Percentiles rank a stretch among this genome's conserved stretches.
phyloP scores from a whole-genome alignment of 23 red algal species.

The Agarophyton chilense region DNA sequence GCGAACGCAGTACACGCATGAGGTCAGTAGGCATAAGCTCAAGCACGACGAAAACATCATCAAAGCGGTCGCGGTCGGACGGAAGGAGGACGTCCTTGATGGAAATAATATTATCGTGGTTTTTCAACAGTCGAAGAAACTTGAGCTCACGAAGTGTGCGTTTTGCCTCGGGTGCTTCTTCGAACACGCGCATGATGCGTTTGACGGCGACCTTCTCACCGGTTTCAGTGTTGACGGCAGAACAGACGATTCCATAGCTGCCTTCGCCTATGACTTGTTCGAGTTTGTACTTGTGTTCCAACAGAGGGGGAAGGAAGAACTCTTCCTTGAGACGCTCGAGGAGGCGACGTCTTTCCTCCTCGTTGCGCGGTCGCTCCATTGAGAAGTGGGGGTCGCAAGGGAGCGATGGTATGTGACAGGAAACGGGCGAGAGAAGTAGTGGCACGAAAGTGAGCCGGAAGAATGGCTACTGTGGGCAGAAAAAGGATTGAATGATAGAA shows the following conservation, averaged over 20 bases:
- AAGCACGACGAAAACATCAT: conserved; percentile 98
- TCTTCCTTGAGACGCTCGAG: conserved; percentile 64
- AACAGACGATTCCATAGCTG: conserved; percentile 90
- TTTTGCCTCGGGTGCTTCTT: conserved; percentile 76
- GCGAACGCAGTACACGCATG: conserved; percentile 80
- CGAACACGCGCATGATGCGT: conserved; percentile 88
- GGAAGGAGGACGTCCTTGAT: conserved; percentile 92
- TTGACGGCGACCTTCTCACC: conserved; percentile 89
- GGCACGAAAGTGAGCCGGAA: too few species aligned
- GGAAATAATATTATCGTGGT: conserved; percentile 87
- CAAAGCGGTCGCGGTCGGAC: conserved; percentile 81
- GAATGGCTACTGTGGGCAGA: not conserved
- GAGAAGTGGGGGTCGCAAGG: not conserved
- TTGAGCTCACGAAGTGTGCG: conserved; percentile 88
- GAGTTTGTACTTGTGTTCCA: conserved; percentile 66
- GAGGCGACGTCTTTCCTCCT: conserved; percentile 68
- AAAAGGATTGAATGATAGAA: not conserved
- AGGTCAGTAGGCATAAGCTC: conserved; percentile 97
- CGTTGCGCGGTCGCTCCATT: conserved; percentile 48
- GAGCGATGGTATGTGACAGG: not conserved
- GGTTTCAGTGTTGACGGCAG: conserved; percentile 84
- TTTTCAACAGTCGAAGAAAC: conserved; percentile 82
- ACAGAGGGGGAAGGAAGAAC: conserved; percentile 75
- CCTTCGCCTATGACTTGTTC: conserved; percentile 82
- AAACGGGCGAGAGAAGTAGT: not conserved